A percentile compares a stretch with the other conserved stretches of the same genome.
These are phyloP conservation scores for Colletotrichum sp. DNA, from an alignment of 2,329 filamentous ascomycete species.

Conservation along the genomic window DNA sequence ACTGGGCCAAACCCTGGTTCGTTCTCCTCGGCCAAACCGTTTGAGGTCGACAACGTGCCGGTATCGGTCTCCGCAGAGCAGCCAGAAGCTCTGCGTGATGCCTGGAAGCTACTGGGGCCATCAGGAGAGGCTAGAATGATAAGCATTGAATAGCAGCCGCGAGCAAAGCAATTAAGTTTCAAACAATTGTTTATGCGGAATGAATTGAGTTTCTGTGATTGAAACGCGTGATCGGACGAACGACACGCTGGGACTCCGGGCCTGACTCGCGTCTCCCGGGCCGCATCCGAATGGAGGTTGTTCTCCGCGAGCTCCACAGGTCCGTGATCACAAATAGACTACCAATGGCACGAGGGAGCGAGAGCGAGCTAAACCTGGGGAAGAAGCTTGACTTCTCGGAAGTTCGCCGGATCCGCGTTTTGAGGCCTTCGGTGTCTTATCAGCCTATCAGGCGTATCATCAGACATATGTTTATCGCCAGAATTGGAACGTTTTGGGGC, in stretches of 20 bases:
- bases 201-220: background rate
- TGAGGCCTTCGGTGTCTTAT: background rate
- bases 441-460: background rate
- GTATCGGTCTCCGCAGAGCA: background rate
- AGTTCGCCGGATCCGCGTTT: background rate
- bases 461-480: background rate
- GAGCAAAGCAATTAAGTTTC: background rate
- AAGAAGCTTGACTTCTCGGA: background rate
- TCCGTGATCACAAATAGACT: background rate
- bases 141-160: background rate
- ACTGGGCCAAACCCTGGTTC: background rate
- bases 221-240: background rate
- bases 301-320: background rate
- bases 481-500: background rate
- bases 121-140: background rate
- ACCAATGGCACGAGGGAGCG: background rate
- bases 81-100: background rate
- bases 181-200: background rate
- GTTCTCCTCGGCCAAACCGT: background rate
- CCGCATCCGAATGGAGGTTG: background rate
- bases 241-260: background rate
- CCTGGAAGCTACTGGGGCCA: background rate
- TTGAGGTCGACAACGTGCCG: background rate
- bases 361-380: background rate
- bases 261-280: background rate